phyloP scores from a whole-genome alignment of 2,329 filamentous ascomycete genomes.

The Colletotrichum sansevieriae region DNA sequence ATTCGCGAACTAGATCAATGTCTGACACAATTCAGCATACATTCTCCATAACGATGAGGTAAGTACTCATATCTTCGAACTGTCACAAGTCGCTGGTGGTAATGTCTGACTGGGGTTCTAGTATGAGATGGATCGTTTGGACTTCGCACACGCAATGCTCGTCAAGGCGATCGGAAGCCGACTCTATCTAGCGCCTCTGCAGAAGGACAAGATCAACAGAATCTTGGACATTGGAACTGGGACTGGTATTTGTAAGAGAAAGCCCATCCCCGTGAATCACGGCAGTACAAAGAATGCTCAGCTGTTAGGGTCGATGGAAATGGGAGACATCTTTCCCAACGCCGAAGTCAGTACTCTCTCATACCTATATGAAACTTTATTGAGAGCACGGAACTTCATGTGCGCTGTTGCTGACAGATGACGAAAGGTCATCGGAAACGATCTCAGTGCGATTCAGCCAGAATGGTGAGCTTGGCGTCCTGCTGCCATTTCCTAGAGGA shows the following conservation, averaged over 20 bases:
- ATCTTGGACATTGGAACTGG: constrained; percentile 72
- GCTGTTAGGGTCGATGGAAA: constrained; percentile 56
- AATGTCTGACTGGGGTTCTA: too few relatives aligned
- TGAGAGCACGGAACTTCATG: too few relatives aligned
- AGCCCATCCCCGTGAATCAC: too few relatives aligned
- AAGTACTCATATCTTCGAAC: too few relatives aligned
- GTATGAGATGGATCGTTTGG: neutral
- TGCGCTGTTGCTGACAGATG: constrained; percentile 33
- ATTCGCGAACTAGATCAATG: too few relatives aligned
- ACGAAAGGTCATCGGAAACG: constrained; percentile 53
- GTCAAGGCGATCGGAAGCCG: constrained; percentile 10
- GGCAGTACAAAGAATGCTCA: too few relatives aligned
- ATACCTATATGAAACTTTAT: too few relatives aligned
- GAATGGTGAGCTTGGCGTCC: constrained; percentile 40
- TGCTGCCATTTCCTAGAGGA: too few relatives aligned
- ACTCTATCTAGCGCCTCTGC: constrained; percentile 6
- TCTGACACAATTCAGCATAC: too few relatives aligned
- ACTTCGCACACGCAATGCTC: constrained; percentile 14
- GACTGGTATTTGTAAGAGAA: constrained; percentile 65
- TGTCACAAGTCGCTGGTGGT: too few relatives aligned
- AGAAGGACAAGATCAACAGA: constrained; percentile 43
- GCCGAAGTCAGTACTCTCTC: constrained; percentile 1
- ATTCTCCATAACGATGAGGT: too few relatives aligned
- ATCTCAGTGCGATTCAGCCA: constrained; percentile 50
- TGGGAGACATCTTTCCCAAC: constrained; percentile 32